Conservation (phyloP, 805 yeast genomes). For the Lipomyces anomalus region DNA sequence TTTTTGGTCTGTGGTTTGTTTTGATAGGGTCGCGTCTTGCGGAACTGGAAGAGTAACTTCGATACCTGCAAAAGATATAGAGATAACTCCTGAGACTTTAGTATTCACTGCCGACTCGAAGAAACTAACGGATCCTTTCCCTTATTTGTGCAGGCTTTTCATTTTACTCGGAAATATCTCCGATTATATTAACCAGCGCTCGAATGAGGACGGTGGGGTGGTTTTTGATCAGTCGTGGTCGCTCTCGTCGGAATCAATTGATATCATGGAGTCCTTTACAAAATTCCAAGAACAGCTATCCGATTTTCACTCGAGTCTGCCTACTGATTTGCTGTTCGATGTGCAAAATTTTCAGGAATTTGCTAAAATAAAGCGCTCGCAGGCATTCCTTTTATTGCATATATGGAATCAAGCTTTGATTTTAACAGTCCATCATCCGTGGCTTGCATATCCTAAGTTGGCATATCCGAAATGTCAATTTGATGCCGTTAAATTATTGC, state of each 20-base stretch:
- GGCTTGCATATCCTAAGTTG: slow-evolving; percentile 28
- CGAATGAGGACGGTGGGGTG: no score
- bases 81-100: slow-evolving; percentile 10
- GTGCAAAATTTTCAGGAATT: slow-evolving; percentile 29
- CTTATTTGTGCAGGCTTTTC: slow-evolving; percentile 27
- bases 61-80: slow-evolving; percentile 25
- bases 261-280: slow-evolving; percentile 1
- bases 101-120: slow-evolving; percentile 6
- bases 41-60: slow-evolving; percentile 29
- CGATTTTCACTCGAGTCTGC: slow-evolving; percentile 27
- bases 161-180: slow-evolving; percentile 27
- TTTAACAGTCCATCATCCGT: slow-evolving; percentile 30
- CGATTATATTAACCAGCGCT: slow-evolving; percentile 25
- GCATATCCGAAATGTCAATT: no score
- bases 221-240: no score
- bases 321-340: slow-evolving; percentile 27
- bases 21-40: slow-evolving; percentile 27
- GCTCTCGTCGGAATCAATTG: not conserved
- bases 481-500: no score
- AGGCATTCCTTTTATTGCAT: slow-evolving; percentile 28
- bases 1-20: slow-evolving; percentile 28
- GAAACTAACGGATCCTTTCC: slow-evolving; percentile 26
- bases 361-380: slow-evolving; percentile 24
- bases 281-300: slow-evolving; percentile 25
- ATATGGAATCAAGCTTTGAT: slow-evolving; percentile 30